Conservation (phyloP, 2,329 filamentous ascomycete species). For the Epichloe elymi region DNA sequence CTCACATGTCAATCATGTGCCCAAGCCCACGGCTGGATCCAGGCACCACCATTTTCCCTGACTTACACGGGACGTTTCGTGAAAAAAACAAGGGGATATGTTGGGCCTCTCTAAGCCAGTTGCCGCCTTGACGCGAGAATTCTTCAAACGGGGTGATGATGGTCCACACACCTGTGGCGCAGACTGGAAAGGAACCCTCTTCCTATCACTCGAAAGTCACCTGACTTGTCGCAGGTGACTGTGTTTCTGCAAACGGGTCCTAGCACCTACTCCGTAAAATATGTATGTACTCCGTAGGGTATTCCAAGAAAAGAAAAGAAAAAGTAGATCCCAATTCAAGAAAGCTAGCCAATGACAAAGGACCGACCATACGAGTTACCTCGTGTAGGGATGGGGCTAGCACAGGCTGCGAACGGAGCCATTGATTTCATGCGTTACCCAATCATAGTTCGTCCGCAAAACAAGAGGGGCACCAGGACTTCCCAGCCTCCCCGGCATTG, state of each 20-base stretch:
- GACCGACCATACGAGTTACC: neutral
- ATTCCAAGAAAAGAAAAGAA: too few species aligned
- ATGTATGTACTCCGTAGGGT: too few species aligned
- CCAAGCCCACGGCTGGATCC: too few species aligned
- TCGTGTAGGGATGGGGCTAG: neutral
- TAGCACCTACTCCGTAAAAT: too few species aligned
- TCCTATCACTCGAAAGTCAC: neutral
- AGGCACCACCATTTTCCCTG: too few species aligned
- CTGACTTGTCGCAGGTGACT: neutral
- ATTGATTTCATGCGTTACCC: neutral
- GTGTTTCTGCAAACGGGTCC: neutral
- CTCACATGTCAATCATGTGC: too few species aligned
- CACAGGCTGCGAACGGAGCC: neutral
- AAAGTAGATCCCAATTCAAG: neutral
- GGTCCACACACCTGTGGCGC: conserved; percentile 3
- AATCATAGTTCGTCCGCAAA: neutral
- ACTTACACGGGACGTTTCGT: neutral
- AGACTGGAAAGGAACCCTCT: neutral
- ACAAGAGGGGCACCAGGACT: neutral
- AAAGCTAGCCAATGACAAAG: neutral
- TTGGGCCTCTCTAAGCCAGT: neutral
- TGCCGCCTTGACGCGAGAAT: neutral
- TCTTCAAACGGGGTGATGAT: conserved; percentile 1
- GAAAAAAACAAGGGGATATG: neutral
- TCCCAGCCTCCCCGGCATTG: conserved; percentile 1